Evolutionary conservation across 1,284 basidiomycete species (phyloP), one percentile per base, ranked within the genome.

Genomic region (Fomitopsis pinicola): DNA sequence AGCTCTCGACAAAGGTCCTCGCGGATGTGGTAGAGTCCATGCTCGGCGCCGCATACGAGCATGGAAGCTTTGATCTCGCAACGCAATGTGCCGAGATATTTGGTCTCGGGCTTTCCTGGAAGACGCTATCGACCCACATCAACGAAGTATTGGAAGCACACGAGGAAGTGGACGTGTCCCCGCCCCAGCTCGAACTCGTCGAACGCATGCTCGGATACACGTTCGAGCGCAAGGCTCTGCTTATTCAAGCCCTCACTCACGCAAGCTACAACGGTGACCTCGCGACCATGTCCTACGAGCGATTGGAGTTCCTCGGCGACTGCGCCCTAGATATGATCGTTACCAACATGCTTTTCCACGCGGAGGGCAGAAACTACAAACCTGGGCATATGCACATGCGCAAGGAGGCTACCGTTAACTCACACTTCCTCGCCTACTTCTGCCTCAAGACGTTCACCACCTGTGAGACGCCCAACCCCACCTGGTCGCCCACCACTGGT

Each of bases 291-390:
- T 92, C 89, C 8, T 94, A 94, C 69, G 91, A 94, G 68, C 82
- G 92, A 15, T 83, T 94, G 75, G 91, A 94, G 67, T 94, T 93
- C 68, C 82, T 94, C 0, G 92, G 92, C 2, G 92, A 93, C 68
- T 83, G 85, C 1, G 82, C 90, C 0, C 78, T 78, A 30, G 77
- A 79, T 65, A 88, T 89, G 83, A 71, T 91, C 50, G 84, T 90
- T 57, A 87, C 82, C 12, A 82, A 90, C 65, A 83, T 79, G 66
- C 74, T 91, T 5, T 91, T 86, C 69, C 82, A 78, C 54, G 84
- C 82, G 1, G 79, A 83, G 0, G 85, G 82, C 7, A 88, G 85
- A 71, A 68, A 81, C 15, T 90, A 88, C 67, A 76, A 78, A 36
- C 89, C 89, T 0, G 85, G 88, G 0, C 80, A 89, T 64, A 85